phyloP scores from a whole-genome alignment of 257 asterid genomes.

The Capsicum pubescens region DNA sequence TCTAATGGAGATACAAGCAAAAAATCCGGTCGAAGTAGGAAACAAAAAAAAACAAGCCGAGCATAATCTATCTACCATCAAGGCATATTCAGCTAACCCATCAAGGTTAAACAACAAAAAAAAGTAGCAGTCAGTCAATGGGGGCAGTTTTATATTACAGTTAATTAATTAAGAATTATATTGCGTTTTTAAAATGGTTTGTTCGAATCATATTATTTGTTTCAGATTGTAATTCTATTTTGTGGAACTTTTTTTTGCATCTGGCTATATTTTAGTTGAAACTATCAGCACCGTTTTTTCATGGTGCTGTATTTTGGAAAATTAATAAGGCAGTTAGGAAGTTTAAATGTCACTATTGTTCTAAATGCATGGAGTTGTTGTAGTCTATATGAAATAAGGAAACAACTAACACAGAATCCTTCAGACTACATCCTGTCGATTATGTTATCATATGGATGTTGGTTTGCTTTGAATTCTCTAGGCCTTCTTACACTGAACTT shows the following conservation, averaged over 20 bases:
- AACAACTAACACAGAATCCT: background rate
- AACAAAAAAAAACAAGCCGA: constrained; percentile 60
- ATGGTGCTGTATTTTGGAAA: constrained; percentile 21
- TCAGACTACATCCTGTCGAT: background rate
- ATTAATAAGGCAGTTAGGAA: background rate
- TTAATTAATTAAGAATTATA: constrained; percentile 10
- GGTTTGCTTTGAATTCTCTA: background rate
- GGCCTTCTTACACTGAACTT: constrained; percentile 3
- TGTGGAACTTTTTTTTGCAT: background rate
- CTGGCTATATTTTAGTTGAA: background rate
- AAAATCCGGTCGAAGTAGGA: constrained; percentile 52
- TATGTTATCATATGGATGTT: background rate
- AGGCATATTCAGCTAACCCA: constrained; percentile 64
- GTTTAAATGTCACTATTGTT: constrained; percentile 2
- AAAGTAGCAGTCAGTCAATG: constrained; percentile 32
- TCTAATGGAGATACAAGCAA: constrained; percentile 37
- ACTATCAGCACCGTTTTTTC: background rate
- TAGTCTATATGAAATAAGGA: background rate
- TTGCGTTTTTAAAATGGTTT: background rate
- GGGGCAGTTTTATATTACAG: constrained; percentile 23
- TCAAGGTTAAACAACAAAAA: constrained; percentile 63
- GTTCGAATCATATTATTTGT: background rate
- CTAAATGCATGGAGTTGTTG: background rate
- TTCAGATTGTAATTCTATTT: background rate
- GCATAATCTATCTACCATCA: constrained; percentile 43